These are phyloP conservation scores for Epichloe aotearoae DNA, from an alignment of 2,329 filamentous ascomycete species.

Conservation along the genomic window DNA sequence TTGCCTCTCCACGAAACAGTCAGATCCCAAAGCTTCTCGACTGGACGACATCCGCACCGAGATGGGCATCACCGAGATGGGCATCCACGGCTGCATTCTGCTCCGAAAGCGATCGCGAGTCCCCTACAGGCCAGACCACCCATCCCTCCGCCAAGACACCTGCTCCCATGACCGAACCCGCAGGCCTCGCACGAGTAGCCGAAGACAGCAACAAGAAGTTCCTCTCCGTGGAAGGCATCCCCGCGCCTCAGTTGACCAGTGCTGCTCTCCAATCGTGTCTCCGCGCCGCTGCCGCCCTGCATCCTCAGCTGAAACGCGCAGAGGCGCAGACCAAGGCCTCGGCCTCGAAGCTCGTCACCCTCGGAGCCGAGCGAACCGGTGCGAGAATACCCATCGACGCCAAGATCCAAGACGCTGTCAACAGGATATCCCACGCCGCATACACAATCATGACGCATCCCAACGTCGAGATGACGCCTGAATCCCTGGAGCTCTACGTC, in stretches of 20 bases:
- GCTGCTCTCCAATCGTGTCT: conserved; percentile 32
- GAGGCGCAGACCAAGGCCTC: conserved; percentile 30
- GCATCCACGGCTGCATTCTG: conserved; percentile 12
- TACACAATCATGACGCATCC: conserved; percentile 60
- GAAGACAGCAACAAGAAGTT: conserved; percentile 30
- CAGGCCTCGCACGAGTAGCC: conserved; percentile 27
- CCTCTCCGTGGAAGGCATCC: conserved; percentile 30
- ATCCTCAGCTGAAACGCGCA: conserved; percentile 26
- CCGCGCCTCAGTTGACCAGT: conserved; percentile 28
- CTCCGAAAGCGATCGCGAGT: conserved; percentile 2
- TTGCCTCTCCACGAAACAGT: conserved; percentile 9
- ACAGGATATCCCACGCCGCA: conserved; percentile 45
- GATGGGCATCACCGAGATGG: conserved; percentile 19
- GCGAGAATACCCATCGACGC: conserved; percentile 17
- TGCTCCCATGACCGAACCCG: conserved; percentile 22
- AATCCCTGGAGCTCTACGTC: conserved; percentile 62
- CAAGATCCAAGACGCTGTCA: conserved; percentile 30
- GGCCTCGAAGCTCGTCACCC: conserved; percentile 39
- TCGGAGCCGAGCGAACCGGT: conserved; percentile 24
- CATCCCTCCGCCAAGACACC: neutral
- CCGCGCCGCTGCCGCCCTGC: conserved; percentile 29
- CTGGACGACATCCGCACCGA: conserved; percentile 4
- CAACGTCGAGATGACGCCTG: conserved; percentile 66
- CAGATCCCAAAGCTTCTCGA: conserved; percentile 2
- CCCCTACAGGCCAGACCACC: neutral